Percentiles rank a stretch among this genome's conserved stretches.
Evolutionary conservation across 257 asterid genomes (phyloP).

Genomic region (Striga asiatica): DNA sequence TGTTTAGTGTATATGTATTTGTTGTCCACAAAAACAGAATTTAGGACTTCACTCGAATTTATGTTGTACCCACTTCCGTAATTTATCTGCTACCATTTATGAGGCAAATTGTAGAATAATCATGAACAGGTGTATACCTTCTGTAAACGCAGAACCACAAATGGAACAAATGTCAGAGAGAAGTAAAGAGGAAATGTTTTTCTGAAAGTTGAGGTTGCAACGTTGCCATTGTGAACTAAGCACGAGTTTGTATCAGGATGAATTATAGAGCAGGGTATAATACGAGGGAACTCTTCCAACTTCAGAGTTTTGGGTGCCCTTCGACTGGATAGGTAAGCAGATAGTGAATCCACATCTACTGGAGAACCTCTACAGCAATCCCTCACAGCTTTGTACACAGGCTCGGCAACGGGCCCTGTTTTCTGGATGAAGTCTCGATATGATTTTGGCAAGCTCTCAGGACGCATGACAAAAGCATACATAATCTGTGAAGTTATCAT

Average conservation of each 20-base stretch:
- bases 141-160: constrained; percentile 84
- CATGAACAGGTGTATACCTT: constrained; percentile 51
- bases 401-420: constrained; percentile 96
- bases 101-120: constrained; percentile 12
- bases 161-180: constrained; percentile 95
- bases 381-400: constrained; percentile 94
- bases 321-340: constrained; percentile 48
- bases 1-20: neutral
- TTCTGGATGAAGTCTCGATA: constrained; percentile 97
- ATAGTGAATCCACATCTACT: constrained; percentile 57
- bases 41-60: neutral
- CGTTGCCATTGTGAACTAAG: constrained; percentile 71
- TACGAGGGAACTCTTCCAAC: constrained; percentile 63
- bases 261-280: constrained; percentile 81
- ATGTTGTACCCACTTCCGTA: constrained; percentile 2
- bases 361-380: constrained; percentile 94
- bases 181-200: constrained; percentile 95
- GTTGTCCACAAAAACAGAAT: neutral
- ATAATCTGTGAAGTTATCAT: constrained; percentile 51
- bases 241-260: constrained; percentile 84
- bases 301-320: constrained; percentile 36
- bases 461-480: constrained; percentile 98
- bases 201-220: constrained; percentile 72
- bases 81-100: neutral
- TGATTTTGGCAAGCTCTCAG: constrained; percentile 96